phyloP scores from a whole-genome alignment of 108 stramenopile species.

The Pseudonitzschia pungens region DNA sequence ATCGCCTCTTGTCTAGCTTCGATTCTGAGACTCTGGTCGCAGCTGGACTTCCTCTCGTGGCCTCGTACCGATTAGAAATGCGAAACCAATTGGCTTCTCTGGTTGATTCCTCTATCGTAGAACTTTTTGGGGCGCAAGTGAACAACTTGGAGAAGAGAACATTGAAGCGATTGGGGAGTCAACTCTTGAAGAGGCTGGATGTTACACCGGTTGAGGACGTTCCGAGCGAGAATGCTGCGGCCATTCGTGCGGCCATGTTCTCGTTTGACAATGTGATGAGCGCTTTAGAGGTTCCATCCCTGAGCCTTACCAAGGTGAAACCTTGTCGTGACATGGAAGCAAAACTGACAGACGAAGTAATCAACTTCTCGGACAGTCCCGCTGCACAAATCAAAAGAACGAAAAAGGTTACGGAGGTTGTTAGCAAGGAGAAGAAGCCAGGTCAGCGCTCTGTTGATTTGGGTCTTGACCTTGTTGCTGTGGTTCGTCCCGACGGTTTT shows the following conservation, averaged over 20 bases:
- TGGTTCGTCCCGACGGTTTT: slow-evolving; percentile 89
- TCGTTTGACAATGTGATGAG: slow-evolving; percentile 54
- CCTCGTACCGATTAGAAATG: slow-evolving; percentile 60
- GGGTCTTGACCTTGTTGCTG: slow-evolving; percentile 75
- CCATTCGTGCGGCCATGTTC: slow-evolving; percentile 60
- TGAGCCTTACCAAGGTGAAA: slow-evolving; percentile 68
- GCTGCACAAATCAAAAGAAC: slow-evolving; percentile 68
- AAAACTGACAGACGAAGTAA: slow-evolving; percentile 61
- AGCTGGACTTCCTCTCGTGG: slow-evolving; percentile 65
- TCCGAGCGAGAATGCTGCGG: slow-evolving; percentile 60
- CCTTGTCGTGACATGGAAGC: slow-evolving; percentile 64
- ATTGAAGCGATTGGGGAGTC: slow-evolving; percentile 56
- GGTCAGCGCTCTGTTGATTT: slow-evolving; percentile 61
- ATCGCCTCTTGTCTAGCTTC: slow-evolving; percentile 54
- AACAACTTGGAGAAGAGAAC: slow-evolving; percentile 51
- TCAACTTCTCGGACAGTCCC: slow-evolving; percentile 73
- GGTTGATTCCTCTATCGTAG: slow-evolving; percentile 51
- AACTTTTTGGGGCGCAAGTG: slow-evolving; percentile 66
- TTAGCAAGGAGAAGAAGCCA: slow-evolving; percentile 71
- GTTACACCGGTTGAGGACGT: slow-evolving; percentile 30
- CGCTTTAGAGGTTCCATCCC: slow-evolving; percentile 66
- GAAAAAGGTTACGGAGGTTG: slow-evolving; percentile 54
- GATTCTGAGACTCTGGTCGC: slow-evolving; percentile 76
- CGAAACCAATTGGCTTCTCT: slow-evolving; percentile 60
- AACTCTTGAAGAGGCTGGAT: slow-evolving; percentile 58